These are phyloP conservation scores for Candida andamanensis DNA, from an alignment of 805 yeast genomes.

Conservation along the genomic window DNA sequence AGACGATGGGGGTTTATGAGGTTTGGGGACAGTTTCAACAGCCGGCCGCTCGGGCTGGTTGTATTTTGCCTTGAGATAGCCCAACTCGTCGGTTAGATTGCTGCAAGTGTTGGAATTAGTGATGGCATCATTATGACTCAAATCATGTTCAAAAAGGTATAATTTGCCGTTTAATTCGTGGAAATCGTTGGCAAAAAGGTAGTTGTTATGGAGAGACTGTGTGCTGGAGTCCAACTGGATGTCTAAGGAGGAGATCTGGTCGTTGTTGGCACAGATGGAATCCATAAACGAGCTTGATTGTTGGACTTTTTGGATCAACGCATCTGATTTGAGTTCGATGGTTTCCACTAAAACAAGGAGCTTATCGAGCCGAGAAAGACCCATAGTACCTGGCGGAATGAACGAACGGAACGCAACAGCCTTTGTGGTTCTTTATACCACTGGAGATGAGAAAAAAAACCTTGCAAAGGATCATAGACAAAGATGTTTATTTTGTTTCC, in stretches of 20 bases:
- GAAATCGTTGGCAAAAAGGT: conserved; percentile 18
- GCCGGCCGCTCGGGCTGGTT: not conserved
- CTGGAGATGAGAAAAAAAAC: no score
- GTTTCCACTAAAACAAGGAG: conserved; percentile 25
- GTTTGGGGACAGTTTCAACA: not conserved
- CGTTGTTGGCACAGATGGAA: conserved; percentile 16
- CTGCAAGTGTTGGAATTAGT: conserved; percentile 29
- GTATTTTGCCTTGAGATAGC: conserved; percentile 18
- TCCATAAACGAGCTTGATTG: conserved; percentile 21
- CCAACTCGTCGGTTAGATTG: conserved; percentile 25
- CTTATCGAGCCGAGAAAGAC: conserved; percentile 27
- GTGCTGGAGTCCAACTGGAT: conserved; percentile 23
- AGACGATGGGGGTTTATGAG: not conserved
- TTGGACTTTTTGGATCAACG: conserved; percentile 16
- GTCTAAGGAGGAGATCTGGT: conserved; percentile 22
- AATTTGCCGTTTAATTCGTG: conserved; percentile 28
- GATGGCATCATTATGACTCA: conserved; percentile 24
- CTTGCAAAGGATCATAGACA: no score
- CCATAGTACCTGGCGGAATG: no score
- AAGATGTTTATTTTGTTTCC: no score
- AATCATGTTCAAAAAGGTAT: conserved; percentile 28
- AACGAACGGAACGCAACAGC: no score
- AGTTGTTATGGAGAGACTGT: conserved; percentile 19
- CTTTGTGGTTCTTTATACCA: no score
- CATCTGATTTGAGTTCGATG: conserved; percentile 23